Conservation (phyloP, 164 flowering plant species). For the Cinnamomum chago region DNA sequence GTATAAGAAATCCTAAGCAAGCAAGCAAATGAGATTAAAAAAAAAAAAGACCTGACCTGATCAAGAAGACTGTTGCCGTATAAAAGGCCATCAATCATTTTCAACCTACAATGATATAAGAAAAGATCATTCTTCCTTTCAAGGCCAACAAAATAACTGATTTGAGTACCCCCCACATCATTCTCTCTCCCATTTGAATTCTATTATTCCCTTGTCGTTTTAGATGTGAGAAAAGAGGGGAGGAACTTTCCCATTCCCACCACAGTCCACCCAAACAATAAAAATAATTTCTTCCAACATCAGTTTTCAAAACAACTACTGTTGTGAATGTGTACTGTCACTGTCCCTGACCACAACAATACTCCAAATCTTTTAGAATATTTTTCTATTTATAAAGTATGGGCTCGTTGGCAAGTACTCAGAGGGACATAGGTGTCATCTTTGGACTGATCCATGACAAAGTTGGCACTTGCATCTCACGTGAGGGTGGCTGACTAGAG, state of each 20-base stretch:
- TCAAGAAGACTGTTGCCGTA: not conserved
- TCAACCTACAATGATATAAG: conserved; percentile 6
- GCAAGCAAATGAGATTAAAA: not conserved
- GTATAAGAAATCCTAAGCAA: not conserved
- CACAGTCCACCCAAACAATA: conserved; percentile 5
- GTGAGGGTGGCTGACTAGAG: too few relatives aligned
- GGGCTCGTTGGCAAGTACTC: not conserved
- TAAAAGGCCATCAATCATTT: conserved; percentile 24
- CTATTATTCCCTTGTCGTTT: conserved; percentile 16
- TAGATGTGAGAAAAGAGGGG: conserved; percentile 7
- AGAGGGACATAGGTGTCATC: not conserved
- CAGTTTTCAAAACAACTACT: not conserved
- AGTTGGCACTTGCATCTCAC: too few relatives aligned
- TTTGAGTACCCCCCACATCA: conserved; percentile 19
- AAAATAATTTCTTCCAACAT: not conserved
- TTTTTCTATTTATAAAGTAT: not conserved
- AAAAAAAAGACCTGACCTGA: not conserved
- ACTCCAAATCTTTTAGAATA: not conserved
- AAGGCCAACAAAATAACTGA: conserved; percentile 11
- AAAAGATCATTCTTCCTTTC: conserved; percentile 2
- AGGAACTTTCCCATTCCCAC: conserved; percentile 2
- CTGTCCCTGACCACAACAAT: conserved; percentile 3
- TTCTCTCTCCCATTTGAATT: conserved; percentile 9
- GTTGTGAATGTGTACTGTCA: conserved; percentile 3
- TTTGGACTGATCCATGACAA: too few relatives aligned